Evolutionary conservation across 345 rosid species (phyloP), one percentile per base, ranked within the genome.

Genomic region (Lepidium africanum): DNA sequence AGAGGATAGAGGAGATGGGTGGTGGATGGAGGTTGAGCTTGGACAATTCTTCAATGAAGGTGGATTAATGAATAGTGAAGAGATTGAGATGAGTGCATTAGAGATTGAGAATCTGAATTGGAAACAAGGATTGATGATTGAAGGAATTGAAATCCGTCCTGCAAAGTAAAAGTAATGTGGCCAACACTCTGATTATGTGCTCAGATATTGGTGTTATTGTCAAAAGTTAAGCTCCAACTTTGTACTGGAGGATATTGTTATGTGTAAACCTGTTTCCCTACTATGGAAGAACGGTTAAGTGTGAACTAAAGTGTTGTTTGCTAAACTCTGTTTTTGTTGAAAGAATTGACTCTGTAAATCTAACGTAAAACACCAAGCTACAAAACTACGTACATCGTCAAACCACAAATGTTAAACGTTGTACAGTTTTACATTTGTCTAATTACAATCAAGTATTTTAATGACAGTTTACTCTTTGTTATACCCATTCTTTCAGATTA

Each of bases 41-140:
- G 60, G 59, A 4, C 13, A 14, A 3, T 53, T 53, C 39, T 32
- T 9, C 6, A 55, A 9, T 35, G 60, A 55, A 15, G 60, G 42
- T 14, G 48, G 48, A 16, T 14, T 14, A 81, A 82, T 82, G 85
- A 5, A 14, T 33, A 32, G 21, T 33, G 40, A 33, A 8, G 59
- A 53, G 10, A 32, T 53, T 53, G 21, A 53, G 19, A 32, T 53
- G 23, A 15, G 21, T 53, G 23, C 1, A 14, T 8, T 32, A 32
- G 58, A 14, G 58, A n/a, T 3, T 32, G 9, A 5, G 9, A 0
- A 9, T 2, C 10, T 3, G 58, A 53, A 32, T 17, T 47, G 51
- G 51, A 47, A 47, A 1, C 7, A 3, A 11, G 58, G 58, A 10
- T 53, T 53, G 58, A 14, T 32, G 10, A 32, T 53, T 53, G 39